phyloP scores from a whole-genome alignment of 495 filamentous ascomycete species.

The Aspergillus sclerotiicarbonarius region DNA sequence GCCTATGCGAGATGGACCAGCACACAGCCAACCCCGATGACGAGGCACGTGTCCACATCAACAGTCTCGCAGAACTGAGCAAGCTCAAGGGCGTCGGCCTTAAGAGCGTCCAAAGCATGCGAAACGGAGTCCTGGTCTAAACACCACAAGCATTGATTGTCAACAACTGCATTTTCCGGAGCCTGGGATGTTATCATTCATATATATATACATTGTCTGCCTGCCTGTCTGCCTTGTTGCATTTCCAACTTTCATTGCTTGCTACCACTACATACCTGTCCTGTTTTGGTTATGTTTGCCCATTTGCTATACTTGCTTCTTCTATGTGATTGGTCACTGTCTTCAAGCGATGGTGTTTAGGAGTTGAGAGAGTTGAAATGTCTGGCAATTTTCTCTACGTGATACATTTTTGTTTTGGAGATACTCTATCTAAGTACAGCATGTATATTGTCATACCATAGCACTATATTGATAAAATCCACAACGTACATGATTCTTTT shows the following conservation, averaged over 20 bases:
- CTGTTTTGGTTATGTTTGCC: background rate
- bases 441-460: too few species aligned
- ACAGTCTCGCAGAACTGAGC: constrained; percentile 45
- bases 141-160: background rate
- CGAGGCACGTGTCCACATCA: constrained; percentile 35
- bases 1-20: constrained; percentile 49
- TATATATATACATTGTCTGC: constrained; percentile 6
- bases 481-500: background rate
- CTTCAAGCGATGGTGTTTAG: constrained; percentile 42
- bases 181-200: background rate
- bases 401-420: constrained; percentile 1
- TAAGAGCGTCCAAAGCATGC: constrained; percentile 56
- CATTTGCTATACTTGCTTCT: background rate
- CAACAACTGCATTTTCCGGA: constrained; percentile 17
- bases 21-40: constrained; percentile 19
- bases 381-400: background rate
- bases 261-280: background rate
- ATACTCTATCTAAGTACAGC: background rate
- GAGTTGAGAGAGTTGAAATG: constrained; percentile 20
- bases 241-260: background rate
- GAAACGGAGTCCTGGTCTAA: constrained; percentile 44
- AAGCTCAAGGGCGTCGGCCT: constrained; percentile 50
- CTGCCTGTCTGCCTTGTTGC: background rate
- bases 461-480: background rate
- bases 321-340: constrained; percentile 13